These are phyloP conservation scores for Cercospora sp. DNA, from an alignment of 2,329 filamentous ascomycete genomes.

Conservation along the genomic window DNA sequence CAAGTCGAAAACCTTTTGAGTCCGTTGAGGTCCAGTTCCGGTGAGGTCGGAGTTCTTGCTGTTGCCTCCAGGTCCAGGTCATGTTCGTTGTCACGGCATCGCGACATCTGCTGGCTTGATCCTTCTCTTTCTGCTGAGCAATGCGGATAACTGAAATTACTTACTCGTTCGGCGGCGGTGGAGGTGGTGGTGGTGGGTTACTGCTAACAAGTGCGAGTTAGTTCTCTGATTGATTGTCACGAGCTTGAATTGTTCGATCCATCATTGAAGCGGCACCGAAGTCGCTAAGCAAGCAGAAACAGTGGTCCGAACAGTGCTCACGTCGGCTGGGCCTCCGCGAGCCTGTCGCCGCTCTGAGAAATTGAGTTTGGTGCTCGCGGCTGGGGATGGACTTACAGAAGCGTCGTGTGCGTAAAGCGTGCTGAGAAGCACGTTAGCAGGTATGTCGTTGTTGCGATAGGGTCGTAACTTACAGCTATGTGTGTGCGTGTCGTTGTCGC, in stretches of 20 bases:
- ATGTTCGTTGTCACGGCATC: background rate
- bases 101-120: slow-evolving; percentile 7
- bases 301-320: background rate
- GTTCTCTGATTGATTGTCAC: background rate
- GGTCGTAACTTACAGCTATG: background rate
- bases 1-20: background rate
- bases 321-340: background rate
- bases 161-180: background rate
- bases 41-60: background rate
- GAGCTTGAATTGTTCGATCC: background rate
- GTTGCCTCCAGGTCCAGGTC: background rate
- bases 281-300: background rate
- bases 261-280: background rate
- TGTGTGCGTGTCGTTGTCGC: slow-evolving; percentile 6
- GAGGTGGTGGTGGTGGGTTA: background rate
- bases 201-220: slow-evolving; percentile 3
- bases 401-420: slow-evolving; percentile 3
- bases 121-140: slow-evolving; percentile 9
- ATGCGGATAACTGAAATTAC: background rate
- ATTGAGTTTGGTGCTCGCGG: background rate
- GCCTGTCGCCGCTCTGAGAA: background rate
- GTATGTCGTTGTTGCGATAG: background rate
- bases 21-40: background rate
- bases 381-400: slow-evolving; percentile 5
- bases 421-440: slow-evolving; percentile 6